Base-by-base conservation (phyloP, 345 rosid genomes). In the Citrus medica region DNA sequence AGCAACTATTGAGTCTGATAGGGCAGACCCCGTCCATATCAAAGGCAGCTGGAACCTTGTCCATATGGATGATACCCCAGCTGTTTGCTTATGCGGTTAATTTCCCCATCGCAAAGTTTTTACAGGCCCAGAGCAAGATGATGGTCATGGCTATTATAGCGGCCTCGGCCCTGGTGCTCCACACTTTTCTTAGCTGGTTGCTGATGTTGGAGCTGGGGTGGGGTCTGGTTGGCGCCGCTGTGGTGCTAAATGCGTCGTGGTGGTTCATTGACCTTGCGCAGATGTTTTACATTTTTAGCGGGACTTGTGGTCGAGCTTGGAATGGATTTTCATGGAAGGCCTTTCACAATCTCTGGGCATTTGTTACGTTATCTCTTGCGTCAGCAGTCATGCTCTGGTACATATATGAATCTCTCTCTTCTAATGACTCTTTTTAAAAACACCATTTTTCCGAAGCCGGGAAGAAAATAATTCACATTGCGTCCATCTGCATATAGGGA, bases 371-470 rank as follows among this genome's bases (percentile, higher is more conserved):
- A 67, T 95, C 98, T 32, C 77, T 95, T 5, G 97, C 98, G 17
- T 95, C 99, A 0, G 99, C 99, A 12, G 90, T 92, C 1, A 95
- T 95, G 99, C 89, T 93, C 14, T 93, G 99, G 99, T 95, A 46
- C 51, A 3, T 12, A 42, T 12, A 3, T 12, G 51, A 42, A 42
- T 42, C 51, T 12, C 51, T 42, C 51, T 42, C 51, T 40, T 40
- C 2, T 2, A 40, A 9, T 40, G 9, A 9, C 48, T 40, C 48
- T 12, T 42, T 42, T 42, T 0, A 12, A 42, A 40, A 10, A 2
- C 51, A 12, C 16, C 51, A 42, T 42, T 42, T 42, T 42, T 42
- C 16, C 16, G 51, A 12, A 42, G 51, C 51, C 51, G 16, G 51
- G 51, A 42, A 42, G 51, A 42, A 42, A 12, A 12, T 42, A 42